Conservation (phyloP, 371 early-diverging fungal species). For the Mycotypha africana region DNA sequence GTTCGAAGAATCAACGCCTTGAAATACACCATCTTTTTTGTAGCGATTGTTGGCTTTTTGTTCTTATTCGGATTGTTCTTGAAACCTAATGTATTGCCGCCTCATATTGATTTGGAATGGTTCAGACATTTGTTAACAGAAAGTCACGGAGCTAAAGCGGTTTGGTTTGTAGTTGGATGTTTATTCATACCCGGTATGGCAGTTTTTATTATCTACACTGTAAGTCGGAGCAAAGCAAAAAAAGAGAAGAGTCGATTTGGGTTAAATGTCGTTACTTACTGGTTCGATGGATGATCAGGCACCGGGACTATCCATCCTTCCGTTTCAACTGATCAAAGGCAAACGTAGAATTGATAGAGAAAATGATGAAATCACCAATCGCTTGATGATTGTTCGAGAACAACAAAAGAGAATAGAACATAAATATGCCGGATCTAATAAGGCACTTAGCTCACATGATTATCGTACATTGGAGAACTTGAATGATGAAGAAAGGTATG, state of each 20-base stretch:
- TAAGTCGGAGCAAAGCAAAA: no score
- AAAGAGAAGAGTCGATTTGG: no score
- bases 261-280: neutral
- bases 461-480: slow-evolving; percentile 39
- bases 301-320: slow-evolving; percentile 50
- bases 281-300: slow-evolving; percentile 29
- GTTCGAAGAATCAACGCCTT: slow-evolving; percentile 32
- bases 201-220: slow-evolving; percentile 40
- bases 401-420: slow-evolving; percentile 35
- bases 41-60: slow-evolving; percentile 19
- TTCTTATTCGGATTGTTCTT: slow-evolving; percentile 40
- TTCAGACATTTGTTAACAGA: slow-evolving; percentile 41
- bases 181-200: slow-evolving; percentile 36
- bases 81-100: slow-evolving; percentile 22
- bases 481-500: slow-evolving; percentile 45
- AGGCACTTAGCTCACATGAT: slow-evolving; percentile 34
- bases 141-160: slow-evolving; percentile 37
- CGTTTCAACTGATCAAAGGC: slow-evolving; percentile 45
- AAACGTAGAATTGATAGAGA: slow-evolving; percentile 30
- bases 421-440: slow-evolving; percentile 32
- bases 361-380: slow-evolving; percentile 30
- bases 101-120: slow-evolving; percentile 51
- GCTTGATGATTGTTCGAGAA: slow-evolving; percentile 31
- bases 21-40: slow-evolving; percentile 19
- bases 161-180: slow-evolving; percentile 37